A percentile compares a stretch with the other conserved stretches of the same genome.
phyloP scores from a whole-genome alignment of 306 rosid genomes.

The Mimosa bimucronata region DNA sequence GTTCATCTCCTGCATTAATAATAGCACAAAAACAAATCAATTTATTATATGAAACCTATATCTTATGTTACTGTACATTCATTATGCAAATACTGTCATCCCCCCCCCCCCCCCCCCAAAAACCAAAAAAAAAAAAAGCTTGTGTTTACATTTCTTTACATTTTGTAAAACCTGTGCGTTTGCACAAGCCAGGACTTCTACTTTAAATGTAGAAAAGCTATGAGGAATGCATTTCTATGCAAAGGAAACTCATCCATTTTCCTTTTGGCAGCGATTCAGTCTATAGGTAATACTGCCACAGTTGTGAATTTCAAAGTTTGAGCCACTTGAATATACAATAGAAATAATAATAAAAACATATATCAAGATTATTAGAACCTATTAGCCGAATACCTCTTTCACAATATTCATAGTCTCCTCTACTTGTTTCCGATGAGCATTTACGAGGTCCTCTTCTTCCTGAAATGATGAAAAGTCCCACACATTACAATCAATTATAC shows the following conservation, averaged over 20 bases:
- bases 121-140: too few relatives aligned
- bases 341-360: slow-evolving; percentile 13
- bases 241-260: slow-evolving; percentile 12
- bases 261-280: background rate
- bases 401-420: slow-evolving; percentile 99
- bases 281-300: background rate
- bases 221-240: slow-evolving; percentile 16
- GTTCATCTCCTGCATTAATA: slow-evolving; percentile 86
- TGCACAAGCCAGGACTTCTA: background rate
- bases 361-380: slow-evolving; percentile 16
- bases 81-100: background rate
- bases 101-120: too few relatives aligned
- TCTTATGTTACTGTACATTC: background rate
- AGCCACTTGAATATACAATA: background rate
- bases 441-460: slow-evolving; percentile 99
- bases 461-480: slow-evolving; percentile 46
- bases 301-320: background rate
- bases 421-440: slow-evolving; percentile 95
- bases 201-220: slow-evolving; percentile 13
- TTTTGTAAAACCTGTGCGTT: background rate
- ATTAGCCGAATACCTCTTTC: slow-evolving; percentile 69
- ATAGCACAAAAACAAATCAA: background rate
- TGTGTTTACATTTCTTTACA: too few relatives aligned
- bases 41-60: background rate
- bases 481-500: slow-evolving; percentile 11